Conservation (phyloP, 2,329 filamentous ascomycete genomes). For the Niveomyces coronatus region DNA sequence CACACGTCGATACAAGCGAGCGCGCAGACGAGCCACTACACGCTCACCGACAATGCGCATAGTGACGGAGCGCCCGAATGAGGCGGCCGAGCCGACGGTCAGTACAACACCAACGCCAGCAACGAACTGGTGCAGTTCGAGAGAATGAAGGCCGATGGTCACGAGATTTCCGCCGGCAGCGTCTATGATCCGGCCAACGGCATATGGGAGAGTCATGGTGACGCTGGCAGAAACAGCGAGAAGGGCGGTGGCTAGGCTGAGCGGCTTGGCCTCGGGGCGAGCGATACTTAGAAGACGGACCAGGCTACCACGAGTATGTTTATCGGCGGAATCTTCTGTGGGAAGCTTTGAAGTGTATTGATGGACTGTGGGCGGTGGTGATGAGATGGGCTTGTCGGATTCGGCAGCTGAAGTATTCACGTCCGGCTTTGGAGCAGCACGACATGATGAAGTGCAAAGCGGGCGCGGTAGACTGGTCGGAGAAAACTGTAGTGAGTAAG, state of each 20-base stretch:
- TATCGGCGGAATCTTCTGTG: conserved; percentile 58
- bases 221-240: conserved; percentile 86
- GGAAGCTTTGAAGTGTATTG: conserved; percentile 82
- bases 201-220: conserved; percentile 94
- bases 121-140: conserved; percentile 84
- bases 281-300: conserved; percentile 85
- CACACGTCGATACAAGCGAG: conserved; percentile 84
- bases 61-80: conserved; percentile 89
- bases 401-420: too few relatives aligned
- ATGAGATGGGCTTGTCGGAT: too few relatives aligned
- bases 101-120: conserved; percentile 65
- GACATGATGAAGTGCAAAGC: too few relatives aligned
- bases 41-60: conserved; percentile 90
- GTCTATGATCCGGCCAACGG: conserved; percentile 91
- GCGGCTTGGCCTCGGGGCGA: conserved; percentile 67
- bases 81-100: conserved; percentile 74
- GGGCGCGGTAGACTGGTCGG: too few relatives aligned
- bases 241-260: conserved; percentile 70
- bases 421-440: too few relatives aligned
- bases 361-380: too few relatives aligned
- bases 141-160: too few relatives aligned
- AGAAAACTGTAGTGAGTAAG: too few relatives aligned
- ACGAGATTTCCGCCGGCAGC: too few relatives aligned
- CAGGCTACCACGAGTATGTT: conserved; percentile 57
- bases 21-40: conserved; percentile 81